These are phyloP conservation scores for Fusarium sp. DNA, from an alignment of 2,329 filamentous ascomycete genomes.

Conservation along the genomic window DNA sequence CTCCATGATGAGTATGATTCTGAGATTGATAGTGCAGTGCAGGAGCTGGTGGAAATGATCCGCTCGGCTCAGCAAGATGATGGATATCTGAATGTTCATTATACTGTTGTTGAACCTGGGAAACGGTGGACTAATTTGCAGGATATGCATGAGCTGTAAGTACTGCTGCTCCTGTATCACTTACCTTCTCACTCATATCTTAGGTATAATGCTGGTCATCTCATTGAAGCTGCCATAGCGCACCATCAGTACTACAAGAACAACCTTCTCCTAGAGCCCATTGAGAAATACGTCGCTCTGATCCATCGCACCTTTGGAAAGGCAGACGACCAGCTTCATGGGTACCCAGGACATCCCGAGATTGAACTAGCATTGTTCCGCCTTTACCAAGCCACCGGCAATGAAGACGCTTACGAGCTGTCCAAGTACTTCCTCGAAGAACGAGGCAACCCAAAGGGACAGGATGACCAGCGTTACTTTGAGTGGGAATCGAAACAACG, in stretches of 20 bases:
- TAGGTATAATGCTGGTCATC: slow-evolving; percentile 71
- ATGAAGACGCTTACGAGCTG: slow-evolving; percentile 57
- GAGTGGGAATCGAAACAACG: slow-evolving; percentile 2
- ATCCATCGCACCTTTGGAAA: slow-evolving; percentile 66
- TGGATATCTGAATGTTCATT: slow-evolving; percentile 75
- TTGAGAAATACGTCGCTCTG: slow-evolving; percentile 57
- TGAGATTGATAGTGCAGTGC: slow-evolving; percentile 31
- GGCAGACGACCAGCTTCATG: slow-evolving; percentile 62
- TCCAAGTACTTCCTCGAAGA: slow-evolving; percentile 70
- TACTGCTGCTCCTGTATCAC: neutral
- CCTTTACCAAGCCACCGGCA: slow-evolving; percentile 54
- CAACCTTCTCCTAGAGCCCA: slow-evolving; percentile 58
- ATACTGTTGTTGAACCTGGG: slow-evolving; percentile 68
- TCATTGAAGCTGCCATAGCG: slow-evolving; percentile 72
- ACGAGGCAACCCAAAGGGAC: slow-evolving; percentile 61
- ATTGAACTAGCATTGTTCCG: slow-evolving; percentile 64
- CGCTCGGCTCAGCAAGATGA: slow-evolving; percentile 68
- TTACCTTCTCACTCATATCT: neutral
- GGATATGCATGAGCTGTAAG: slow-evolving; percentile 73
- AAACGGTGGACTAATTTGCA: slow-evolving; percentile 70
- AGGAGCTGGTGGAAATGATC: slow-evolving; percentile 70
- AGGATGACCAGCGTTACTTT: neutral
- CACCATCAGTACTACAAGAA: slow-evolving; percentile 67
- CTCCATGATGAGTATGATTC: slow-evolving; percentile 19
- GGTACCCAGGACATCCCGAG: slow-evolving; percentile 66